Evolutionary conservation across 345 rosid genomes (phyloP).

Genomic region (Pugionium cornutum): DNA sequence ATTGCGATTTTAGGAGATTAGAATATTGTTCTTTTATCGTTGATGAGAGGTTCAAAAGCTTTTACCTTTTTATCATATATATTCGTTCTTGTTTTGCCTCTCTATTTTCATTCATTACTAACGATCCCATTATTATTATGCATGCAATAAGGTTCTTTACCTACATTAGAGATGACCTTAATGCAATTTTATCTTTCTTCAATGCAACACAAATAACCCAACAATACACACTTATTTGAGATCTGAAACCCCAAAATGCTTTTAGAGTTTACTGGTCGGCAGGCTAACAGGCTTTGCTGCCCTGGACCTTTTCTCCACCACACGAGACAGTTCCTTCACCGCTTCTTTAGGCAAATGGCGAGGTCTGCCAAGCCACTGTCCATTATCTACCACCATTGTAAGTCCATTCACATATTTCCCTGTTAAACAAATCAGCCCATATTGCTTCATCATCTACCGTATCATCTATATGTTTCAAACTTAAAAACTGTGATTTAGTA

Average conservation of each 20-base stretch:
- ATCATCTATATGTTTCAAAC: background rate
- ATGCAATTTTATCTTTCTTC: background rate
- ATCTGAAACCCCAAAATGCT: background rate
- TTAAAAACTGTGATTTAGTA: background rate
- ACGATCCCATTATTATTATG: background rate
- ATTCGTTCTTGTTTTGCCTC: too few species aligned
- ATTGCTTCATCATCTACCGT: conserved; percentile 3
- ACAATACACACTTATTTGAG: conserved; percentile 4
- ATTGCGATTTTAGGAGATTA: conserved; percentile 1
- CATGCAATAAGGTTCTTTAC: background rate
- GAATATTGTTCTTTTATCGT: conserved; percentile 48
- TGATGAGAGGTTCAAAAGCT: conserved; percentile 51
- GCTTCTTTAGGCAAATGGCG: conserved; percentile 60
- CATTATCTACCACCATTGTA: conserved; percentile 65
- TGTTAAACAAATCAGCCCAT: conserved; percentile 25
- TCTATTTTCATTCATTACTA: background rate
- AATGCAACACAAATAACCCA: background rate
- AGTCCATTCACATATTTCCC: conserved; percentile 71
- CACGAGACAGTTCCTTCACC: conserved; percentile 65
- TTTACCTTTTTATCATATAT: background rate
- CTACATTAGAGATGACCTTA: background rate
- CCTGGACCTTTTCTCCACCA: conserved; percentile 67
- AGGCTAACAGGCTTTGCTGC: conserved; percentile 1
- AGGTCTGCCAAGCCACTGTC: conserved; percentile 63
- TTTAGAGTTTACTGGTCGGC: conserved; percentile 59